Evolutionary conservation across 345 rosid species (phyloP), one percentile per base, ranked within the genome.

Genomic region (Eucalyptus regnans): DNA sequence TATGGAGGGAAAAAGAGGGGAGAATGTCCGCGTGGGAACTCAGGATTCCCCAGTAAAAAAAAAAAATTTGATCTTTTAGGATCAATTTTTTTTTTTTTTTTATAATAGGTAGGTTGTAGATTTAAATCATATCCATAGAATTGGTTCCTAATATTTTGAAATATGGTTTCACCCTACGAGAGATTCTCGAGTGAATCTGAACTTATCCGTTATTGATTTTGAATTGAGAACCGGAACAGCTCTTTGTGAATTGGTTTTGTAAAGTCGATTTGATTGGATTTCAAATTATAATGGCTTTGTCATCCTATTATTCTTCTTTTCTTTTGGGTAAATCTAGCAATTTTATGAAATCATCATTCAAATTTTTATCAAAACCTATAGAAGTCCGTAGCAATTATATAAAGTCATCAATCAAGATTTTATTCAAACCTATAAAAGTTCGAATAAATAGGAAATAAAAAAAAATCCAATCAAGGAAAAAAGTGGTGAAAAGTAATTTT

Each of bases 221-320:
- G 16, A 62, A 31, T 66, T 3, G 2, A 31, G 2, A 66, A 31
- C 0, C 4, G 20, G 8, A 66, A 4, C 6, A 0, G 0, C 5
- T 2, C 0, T 1, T 66, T n/a, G 0, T 2, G 27, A 54, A 54
- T 20, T 20, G 27, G 0, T 9, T 22, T 52, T 52, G 2, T 52
- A 52, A 52, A 52, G 0, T 20, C 10, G 2, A 52, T 60, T 3
- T 52, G 2, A 3, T 64, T 8, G 37, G 33, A 2, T 64, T n/a
- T 29, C 9, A 29, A n/a, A 13, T 4, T 29, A 7, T 29, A 62
- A 62, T 62, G 37, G 5, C 71, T 14, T 14, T 56, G 3, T 14
- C 79, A 31, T 31, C 43, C 11, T 31, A 56, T 23, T 64, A 7
- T 15, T 31, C 5, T 31, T 43, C 7, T 6, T 3, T 31, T 15